Evolutionary conservation across 2,329 filamentous ascomycete species (phyloP).

Genomic region (Neonectria neomacrospora): DNA sequence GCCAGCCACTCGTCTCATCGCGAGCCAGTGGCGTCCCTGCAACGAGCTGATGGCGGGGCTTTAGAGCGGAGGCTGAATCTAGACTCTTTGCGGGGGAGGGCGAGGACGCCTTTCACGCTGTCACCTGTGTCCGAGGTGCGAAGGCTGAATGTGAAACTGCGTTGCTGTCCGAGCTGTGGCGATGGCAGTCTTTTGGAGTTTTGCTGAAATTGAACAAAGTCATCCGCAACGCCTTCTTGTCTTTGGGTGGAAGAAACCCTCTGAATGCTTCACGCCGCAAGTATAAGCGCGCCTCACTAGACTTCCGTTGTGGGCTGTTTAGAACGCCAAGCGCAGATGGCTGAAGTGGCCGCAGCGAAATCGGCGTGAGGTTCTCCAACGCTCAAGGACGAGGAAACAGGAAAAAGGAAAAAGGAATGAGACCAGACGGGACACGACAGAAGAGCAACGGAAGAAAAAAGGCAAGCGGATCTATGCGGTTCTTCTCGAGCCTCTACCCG

Average conservation of each 20-base stretch:
- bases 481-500: neutral
- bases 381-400: neutral
- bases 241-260: neutral
- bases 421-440: neutral
- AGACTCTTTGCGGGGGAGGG: neutral
- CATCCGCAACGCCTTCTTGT: neutral
- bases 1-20: neutral
- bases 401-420: neutral
- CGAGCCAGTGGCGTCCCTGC: neutral
- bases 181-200: neutral
- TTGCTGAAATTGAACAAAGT: neutral
- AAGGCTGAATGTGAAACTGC: neutral
- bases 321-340: too few species aligned
- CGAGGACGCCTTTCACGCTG: neutral
- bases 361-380: neutral
- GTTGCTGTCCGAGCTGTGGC: neutral
- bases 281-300: neutral
- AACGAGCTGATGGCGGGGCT: neutral
- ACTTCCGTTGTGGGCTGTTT: too few species aligned
- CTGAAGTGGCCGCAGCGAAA: neutral
- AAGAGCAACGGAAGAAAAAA: neutral
- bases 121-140: neutral
- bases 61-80: neutral
- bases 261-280: too few species aligned
- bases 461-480: neutral